These are phyloP conservation scores for Pleurotus citrinopileatus DNA, from an alignment of 768 basidiomycete genomes.

Conservation along the genomic window DNA sequence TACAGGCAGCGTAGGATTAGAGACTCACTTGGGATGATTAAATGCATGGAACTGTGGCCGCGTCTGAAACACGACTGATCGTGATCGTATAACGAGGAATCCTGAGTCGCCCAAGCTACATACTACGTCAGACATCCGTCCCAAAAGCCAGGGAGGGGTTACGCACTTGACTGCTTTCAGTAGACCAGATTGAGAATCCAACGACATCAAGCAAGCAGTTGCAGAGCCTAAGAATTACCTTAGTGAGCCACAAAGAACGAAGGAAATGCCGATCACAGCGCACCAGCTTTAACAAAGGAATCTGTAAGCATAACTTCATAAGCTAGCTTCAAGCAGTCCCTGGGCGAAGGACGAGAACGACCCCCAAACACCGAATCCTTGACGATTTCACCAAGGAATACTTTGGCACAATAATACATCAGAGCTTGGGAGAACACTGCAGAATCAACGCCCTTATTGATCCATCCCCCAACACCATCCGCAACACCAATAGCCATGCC, in stretches of 20 bases:
- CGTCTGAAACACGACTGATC: constrained; percentile 55
- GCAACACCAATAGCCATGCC: constrained; percentile 81
- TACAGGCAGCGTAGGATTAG: neutral
- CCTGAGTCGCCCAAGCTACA: constrained; percentile 66
- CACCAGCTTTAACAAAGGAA: constrained; percentile 63
- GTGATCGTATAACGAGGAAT: constrained; percentile 67
- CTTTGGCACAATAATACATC: constrained; percentile 70
- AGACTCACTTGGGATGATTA: constrained; percentile 48
- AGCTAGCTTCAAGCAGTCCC: constrained; percentile 69
- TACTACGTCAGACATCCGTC: constrained; percentile 41
- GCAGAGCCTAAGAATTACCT: constrained; percentile 64
- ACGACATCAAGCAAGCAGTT: constrained; percentile 72
- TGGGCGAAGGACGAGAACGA: constrained; percentile 36
- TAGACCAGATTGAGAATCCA: constrained; percentile 72
- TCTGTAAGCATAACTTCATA: constrained; percentile 72
- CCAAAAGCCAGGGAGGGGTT: neutral
- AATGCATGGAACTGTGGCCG: constrained; percentile 50
- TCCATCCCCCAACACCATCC: constrained; percentile 95
- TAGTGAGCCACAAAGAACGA: constrained; percentile 20
- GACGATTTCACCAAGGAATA: constrained; percentile 50
- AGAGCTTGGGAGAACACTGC: constrained; percentile 88
- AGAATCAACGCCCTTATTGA: constrained; percentile 78
- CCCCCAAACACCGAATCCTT: constrained; percentile 56
- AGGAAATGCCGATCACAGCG: constrained; percentile 26
- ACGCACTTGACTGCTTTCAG: constrained; percentile 76